Percentiles rank a stretch among this genome's conserved stretches.
phyloP scores from a whole-genome alignment of 2,329 filamentous ascomycete species.

The Aspergillus fischeri region DNA sequence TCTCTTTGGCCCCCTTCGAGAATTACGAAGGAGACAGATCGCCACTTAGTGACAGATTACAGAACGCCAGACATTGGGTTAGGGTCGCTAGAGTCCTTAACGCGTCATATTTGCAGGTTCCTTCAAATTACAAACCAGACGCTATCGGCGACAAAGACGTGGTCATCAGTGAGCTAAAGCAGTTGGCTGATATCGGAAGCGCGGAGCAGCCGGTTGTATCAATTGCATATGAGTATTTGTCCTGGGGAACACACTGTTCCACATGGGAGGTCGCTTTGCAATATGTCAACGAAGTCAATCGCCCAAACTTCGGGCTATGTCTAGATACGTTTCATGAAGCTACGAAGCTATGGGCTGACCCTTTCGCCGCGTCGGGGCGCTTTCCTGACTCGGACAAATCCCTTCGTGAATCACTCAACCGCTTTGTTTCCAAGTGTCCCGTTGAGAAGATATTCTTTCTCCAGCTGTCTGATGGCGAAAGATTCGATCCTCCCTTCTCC shows the following conservation, averaged over 20 bases:
- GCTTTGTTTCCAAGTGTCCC: slow-evolving; percentile 16
- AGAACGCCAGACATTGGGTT: slow-evolving; percentile 29
- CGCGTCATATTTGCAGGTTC: slow-evolving; percentile 30
- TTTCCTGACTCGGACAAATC: slow-evolving; percentile 16
- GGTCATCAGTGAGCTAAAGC: slow-evolving; percentile 27
- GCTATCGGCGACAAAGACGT: slow-evolving; percentile 23
- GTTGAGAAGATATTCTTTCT: slow-evolving; percentile 33
- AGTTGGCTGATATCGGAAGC: slow-evolving; percentile 27
- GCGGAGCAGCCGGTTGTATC: slow-evolving; percentile 17
- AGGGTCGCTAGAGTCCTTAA: slow-evolving; percentile 20
- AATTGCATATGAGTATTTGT: slow-evolving; percentile 34
- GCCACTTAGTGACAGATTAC: slow-evolving; percentile 24
- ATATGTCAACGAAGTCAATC: slow-evolving; percentile 23
- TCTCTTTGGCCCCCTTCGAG: slow-evolving; percentile 33
- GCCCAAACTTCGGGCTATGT: slow-evolving; percentile 36
- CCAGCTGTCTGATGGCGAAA: slow-evolving; percentile 35
- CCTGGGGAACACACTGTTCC: slow-evolving; percentile 29
- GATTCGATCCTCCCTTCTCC: slow-evolving; percentile 28
- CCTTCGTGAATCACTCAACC: slow-evolving; percentile 21
- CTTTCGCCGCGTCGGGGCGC: slow-evolving; percentile 19
- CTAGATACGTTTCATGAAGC: slow-evolving; percentile 35
- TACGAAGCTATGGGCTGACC: slow-evolving; percentile 31
- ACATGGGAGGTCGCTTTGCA: slow-evolving; percentile 32
- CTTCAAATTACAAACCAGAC: slow-evolving; percentile 23
- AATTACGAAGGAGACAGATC: slow-evolving; percentile 33